These are phyloP conservation scores for Bipolaris sorokiniana DNA, from an alignment of 2,329 filamentous ascomycete species.

Conservation along the genomic window DNA sequence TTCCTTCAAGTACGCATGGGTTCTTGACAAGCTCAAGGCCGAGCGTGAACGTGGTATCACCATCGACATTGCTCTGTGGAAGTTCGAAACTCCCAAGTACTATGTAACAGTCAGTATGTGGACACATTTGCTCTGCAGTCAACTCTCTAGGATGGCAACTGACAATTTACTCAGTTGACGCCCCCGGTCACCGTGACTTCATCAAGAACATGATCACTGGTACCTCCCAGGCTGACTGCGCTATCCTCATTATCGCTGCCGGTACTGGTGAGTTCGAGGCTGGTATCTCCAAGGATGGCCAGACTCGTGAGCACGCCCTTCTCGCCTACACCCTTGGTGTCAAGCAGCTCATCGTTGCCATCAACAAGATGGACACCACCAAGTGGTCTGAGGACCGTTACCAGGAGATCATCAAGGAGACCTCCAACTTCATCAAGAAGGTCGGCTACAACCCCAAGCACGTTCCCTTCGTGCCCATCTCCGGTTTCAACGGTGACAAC, in stretches of 20 bases:
- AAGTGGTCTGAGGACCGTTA: constrained; percentile 97
- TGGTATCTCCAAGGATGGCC: constrained; percentile 99
- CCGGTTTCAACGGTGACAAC: constrained; percentile 99
- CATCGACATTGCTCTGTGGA: constrained; percentile 99
- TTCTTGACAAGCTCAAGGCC: constrained; percentile 99
- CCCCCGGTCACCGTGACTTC: constrained; percentile 99
- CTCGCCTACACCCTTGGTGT: constrained; percentile 99
- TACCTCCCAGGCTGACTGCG: constrained; percentile 99
- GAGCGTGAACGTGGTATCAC: constrained; percentile 99
- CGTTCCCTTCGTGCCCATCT: constrained; percentile 99
- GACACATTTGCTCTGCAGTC: too few relatives aligned
- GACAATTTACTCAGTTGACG: constrained; percentile 58
- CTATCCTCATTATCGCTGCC: constrained; percentile 99
- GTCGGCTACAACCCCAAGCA: constrained; percentile 99
- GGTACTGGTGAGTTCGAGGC: constrained; percentile 99
- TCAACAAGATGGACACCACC: constrained; percentile 99
- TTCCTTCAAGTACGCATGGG: constrained; percentile 99
- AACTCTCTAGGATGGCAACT: too few relatives aligned
- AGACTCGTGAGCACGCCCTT: constrained; percentile 99
- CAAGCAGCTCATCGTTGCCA: constrained; percentile 99
- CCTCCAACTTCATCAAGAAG: constrained; percentile 99
- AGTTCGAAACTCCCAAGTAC: constrained; percentile 99
- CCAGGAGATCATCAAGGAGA: constrained; percentile 99
- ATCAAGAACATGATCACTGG: constrained; percentile 99
- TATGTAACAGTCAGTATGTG: constrained; percentile 98